Conservation (phyloP, 371 early-diverging fungal genomes). For the Blakeslea trispora region DNA sequence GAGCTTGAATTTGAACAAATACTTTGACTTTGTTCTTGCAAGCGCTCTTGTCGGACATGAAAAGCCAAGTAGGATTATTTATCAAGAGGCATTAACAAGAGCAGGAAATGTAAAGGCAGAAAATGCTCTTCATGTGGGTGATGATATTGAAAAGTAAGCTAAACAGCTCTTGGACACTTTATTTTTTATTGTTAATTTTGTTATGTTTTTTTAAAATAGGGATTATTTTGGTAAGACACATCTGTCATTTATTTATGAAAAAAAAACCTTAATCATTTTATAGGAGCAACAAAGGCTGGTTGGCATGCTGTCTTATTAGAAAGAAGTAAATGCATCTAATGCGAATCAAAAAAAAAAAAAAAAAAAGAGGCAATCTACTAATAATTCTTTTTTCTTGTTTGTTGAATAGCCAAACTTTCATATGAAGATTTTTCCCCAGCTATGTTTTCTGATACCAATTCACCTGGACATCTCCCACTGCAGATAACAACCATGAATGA, state of each 20-base stretch:
- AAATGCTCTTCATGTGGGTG: conserved; percentile 30
- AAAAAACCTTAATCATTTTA: neutral
- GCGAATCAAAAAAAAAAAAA: neutral
- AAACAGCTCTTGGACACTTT: no score
- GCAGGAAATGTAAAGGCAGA: conserved; percentile 19
- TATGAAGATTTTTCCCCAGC: conserved; percentile 33
- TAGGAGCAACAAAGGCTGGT: conserved; percentile 42
- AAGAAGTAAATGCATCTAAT: conserved; percentile 23
- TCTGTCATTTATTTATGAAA: neutral
- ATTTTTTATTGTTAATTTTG: no score
- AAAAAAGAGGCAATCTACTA: no score
- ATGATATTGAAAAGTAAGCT: conserved; percentile 30
- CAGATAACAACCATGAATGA: conserved; percentile 18
- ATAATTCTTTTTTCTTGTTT: no score
- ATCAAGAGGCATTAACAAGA: conserved; percentile 35
- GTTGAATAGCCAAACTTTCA: conserved; percentile 21
- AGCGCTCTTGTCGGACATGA: conserved; percentile 37
- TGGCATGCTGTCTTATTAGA: conserved; percentile 42
- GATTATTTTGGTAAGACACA: conserved; percentile 21
- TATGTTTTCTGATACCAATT: conserved; percentile 22
- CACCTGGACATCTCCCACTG: conserved; percentile 17
- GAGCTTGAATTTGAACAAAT: conserved; percentile 35
- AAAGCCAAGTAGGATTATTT: conserved; percentile 42
- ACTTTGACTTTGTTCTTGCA: conserved; percentile 46
- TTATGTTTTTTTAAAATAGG: conserved; percentile 5